A percentile compares a stretch with the other conserved stretches of the same genome.
These are phyloP conservation scores for Corylus heterophylla DNA, from an alignment of 306 rosid genomes.

Conservation along the genomic window DNA sequence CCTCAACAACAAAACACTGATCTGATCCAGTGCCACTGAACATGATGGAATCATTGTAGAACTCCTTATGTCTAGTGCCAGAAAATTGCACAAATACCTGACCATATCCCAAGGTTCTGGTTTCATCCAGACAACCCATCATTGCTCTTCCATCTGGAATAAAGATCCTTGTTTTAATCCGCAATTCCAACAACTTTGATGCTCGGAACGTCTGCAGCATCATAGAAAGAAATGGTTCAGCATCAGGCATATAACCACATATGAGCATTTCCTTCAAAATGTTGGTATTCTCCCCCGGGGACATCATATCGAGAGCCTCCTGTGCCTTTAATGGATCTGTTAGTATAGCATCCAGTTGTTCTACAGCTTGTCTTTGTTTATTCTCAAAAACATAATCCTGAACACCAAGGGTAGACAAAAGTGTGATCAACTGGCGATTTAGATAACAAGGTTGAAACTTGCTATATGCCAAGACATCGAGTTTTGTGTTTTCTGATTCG, in stretches of 20 bases:
- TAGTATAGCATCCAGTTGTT: constrained; percentile 60
- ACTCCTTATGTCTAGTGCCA: constrained; percentile 25
- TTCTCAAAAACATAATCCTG: constrained; percentile 54
- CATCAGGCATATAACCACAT: constrained; percentile 75
- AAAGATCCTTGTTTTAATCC: constrained; percentile 60
- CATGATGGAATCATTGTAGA: constrained; percentile 21
- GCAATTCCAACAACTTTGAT: constrained; percentile 67
- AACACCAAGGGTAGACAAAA: constrained; percentile 78
- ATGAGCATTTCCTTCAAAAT: constrained; percentile 69
- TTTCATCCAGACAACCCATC: constrained; percentile 97
- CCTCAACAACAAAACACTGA: constrained; percentile 13
- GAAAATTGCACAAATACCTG: constrained; percentile 76
- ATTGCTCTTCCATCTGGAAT: constrained; percentile 80
- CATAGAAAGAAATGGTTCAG: constrained; percentile 83
- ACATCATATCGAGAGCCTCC: constrained; percentile 73
- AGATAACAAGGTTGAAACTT: constrained; percentile 73
- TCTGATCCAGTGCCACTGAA: constrained; percentile 7
- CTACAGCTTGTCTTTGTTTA: constrained; percentile 58
- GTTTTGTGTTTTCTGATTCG: constrained; percentile 50
- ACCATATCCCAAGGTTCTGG: constrained; percentile 69
- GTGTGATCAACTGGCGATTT: constrained; percentile 75
- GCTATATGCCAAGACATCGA: constrained; percentile 75
- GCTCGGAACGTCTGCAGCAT: constrained; percentile 83
- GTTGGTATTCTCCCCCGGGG: constrained; percentile 71
- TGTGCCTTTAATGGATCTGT: constrained; percentile 68